Evolutionary conservation across 768 basidiomycete genomes (phyloP), one percentile per base, ranked within the genome.

Genomic region (Pholiota conissans): DNA sequence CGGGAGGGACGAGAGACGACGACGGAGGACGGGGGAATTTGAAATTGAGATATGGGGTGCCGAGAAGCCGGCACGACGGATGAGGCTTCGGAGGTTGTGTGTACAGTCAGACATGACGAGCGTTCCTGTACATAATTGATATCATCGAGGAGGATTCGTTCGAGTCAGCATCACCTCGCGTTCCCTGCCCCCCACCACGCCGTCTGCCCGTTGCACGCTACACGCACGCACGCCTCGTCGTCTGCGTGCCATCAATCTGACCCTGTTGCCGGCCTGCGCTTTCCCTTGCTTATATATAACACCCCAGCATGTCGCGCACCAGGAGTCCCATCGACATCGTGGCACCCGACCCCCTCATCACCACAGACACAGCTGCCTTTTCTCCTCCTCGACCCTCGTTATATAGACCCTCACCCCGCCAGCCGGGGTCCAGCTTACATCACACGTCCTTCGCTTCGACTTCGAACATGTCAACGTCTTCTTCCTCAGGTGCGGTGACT

Each of bases 361-460:
- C 40, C 37, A 47, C 53, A 26, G 58, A 64, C 49, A 47, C 64
- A 39, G 46, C 63, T 42, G 52, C 58, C 20, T 60, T 60, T 54
- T 58, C 54, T 39, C 61, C 62, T 46, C 51, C 60, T 56, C 59
- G 22, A 53, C 34, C 9, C 34, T 16, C 32, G 29, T 34, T 16
- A 22, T 34, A 32, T 34, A 14, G 7, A 32, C 39, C 53, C 30
- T 39, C 22, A 37, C 52, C 29, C 42, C 50, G 35, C 51, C 55
- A 42, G 28, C 34, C 50, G 53, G 29, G 49, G 14, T 46, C 39
- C 32, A 34, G 20, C 24, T 27, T n/a, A 14, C 54, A 45, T 46
- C 47, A 24, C 27, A 40, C 45, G 11, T 27, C 18, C 27, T 37
- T 30, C 11, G 39, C 30, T 14, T 45, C 28, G 28, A 11, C 20